Evolutionary conservation across 148 eudicot species (phyloP).

Genomic region (Chenopodium album): DNA sequence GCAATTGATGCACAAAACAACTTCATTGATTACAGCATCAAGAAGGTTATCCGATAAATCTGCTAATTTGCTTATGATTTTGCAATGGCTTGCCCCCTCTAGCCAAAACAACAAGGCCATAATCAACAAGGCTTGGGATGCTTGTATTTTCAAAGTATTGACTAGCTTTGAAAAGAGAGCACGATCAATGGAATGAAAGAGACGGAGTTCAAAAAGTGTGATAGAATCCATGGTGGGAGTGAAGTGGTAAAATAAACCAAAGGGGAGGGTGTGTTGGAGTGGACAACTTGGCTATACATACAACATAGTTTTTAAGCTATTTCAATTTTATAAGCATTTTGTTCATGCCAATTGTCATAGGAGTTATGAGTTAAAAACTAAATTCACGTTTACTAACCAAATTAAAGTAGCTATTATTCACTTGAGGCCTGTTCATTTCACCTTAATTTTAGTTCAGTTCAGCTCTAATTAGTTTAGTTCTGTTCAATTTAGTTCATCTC

Average conservation of each 20-base stretch:
- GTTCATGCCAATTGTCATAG: neutral
- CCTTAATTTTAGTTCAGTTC: too few species aligned
- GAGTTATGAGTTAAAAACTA: neutral
- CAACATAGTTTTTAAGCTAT: neutral
- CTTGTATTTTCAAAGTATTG: slow-evolving; percentile 23
- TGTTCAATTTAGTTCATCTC: too few species aligned
- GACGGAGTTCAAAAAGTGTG: slow-evolving; percentile 29
- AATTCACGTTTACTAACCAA: neutral
- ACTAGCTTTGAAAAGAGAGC: slow-evolving; percentile 24
- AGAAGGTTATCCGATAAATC: slow-evolving; percentile 18
- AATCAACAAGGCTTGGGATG: slow-evolving; percentile 31
- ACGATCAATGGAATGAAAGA: slow-evolving; percentile 28
- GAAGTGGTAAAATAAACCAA: neutral
- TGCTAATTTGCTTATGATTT: slow-evolving; percentile 12
- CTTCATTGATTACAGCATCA: slow-evolving; percentile 35
- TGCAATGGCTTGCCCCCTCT: slow-evolving; percentile 20
- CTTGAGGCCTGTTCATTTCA: too few species aligned
- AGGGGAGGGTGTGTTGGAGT: neutral
- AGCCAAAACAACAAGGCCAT: slow-evolving; percentile 40
- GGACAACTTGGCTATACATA: neutral
- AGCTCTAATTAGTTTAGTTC: too few species aligned
- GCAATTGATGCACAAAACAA: slow-evolving; percentile 26
- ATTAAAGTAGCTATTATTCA: neutral
- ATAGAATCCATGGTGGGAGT: neutral
- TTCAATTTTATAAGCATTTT: neutral